Evolutionary conservation across 2,329 filamentous ascomycete species (phyloP).

Genomic region (Trichoderma cornu-damae): DNA sequence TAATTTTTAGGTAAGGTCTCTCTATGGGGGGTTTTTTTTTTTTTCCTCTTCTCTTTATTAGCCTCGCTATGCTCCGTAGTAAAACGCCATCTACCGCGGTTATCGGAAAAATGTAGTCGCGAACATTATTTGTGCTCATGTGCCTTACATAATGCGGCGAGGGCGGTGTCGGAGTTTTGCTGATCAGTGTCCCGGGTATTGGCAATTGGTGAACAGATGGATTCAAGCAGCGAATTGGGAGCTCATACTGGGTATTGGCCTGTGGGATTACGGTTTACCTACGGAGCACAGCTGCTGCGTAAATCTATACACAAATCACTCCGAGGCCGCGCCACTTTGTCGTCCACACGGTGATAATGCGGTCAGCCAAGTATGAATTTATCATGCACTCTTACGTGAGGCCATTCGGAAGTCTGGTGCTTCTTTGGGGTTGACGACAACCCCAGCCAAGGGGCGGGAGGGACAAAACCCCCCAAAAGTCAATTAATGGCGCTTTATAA

Average conservation of each 20-base stretch:
- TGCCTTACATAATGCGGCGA: background rate
- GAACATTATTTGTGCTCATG: background rate
- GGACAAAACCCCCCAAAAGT: background rate
- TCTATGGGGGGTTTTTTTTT: no score
- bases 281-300: background rate
- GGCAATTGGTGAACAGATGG: background rate
- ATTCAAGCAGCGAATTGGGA: background rate
- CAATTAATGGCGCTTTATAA: background rate
- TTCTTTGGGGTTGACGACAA: background rate
- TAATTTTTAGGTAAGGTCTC: no score
- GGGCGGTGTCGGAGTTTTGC: conserved; percentile 13
- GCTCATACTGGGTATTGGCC: background rate
- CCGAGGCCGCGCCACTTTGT: no score
- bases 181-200: background rate
- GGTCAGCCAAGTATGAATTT: background rate
- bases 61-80: no score
- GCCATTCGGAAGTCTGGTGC: background rate
- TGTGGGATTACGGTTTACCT: background rate
- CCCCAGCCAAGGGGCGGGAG: background rate
- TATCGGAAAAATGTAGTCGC: conserved; percentile 2
- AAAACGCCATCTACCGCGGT: no score
- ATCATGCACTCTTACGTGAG: conserved; percentile 12
- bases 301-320: background rate
- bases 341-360: background rate
- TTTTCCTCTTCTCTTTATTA: no score